Conservation (phyloP, 441 rosid genomes). For the Macaranga tanarius region DNA sequence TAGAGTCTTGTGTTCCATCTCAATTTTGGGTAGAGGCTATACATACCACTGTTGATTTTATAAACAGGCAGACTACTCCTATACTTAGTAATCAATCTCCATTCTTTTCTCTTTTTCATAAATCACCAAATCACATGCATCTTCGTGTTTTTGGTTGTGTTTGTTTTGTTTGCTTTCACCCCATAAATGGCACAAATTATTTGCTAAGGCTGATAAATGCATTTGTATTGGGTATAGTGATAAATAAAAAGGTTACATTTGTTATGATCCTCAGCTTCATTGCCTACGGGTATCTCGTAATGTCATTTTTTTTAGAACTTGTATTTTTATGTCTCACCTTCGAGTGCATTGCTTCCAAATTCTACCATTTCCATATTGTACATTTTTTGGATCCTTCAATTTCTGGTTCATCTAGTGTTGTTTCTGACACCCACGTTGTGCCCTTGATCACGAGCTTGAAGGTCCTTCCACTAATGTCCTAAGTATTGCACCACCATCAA, state of each 20-base stretch:
- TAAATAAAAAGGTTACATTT: not conserved
- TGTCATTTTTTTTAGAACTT: not conserved
- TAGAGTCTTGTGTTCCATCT: not conserved
- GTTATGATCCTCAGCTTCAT: not conserved
- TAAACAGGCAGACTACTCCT: not conserved
- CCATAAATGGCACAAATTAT: not conserved
- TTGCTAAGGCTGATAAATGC: not conserved
- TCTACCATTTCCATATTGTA: no score
- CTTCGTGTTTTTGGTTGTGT: conserved; percentile 11
- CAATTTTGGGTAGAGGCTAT: not conserved
- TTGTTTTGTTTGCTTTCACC: not conserved
- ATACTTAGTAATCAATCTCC: conserved; percentile 15
- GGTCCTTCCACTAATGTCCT: not conserved
- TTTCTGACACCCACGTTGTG: no score
- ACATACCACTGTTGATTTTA: not conserved
- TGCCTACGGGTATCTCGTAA: not conserved
- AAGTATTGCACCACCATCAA: not conserved
- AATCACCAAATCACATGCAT: not conserved
- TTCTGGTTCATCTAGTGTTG: not conserved
- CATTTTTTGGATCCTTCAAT: no score
- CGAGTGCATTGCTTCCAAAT: no score
- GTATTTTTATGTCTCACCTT: not conserved
- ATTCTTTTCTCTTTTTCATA: conserved; percentile 6
- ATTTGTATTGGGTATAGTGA: conserved; percentile 1
- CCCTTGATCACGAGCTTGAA: not conserved